Base-by-base conservation (phyloP, 2,329 filamentous ascomycete genomes). In the Trichoderma afroharzianum region DNA sequence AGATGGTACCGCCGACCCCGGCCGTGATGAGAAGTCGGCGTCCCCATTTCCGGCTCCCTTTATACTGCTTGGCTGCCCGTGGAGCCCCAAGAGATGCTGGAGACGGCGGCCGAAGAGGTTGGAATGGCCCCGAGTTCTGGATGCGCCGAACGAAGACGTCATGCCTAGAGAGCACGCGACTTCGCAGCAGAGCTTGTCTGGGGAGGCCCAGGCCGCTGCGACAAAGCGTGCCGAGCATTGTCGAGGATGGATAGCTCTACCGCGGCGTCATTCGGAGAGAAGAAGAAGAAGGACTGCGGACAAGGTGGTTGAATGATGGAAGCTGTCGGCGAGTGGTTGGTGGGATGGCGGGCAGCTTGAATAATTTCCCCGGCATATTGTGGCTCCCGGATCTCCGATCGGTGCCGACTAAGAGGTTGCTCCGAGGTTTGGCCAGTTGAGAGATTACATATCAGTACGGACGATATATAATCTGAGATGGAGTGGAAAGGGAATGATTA, bases 21-120 rank as follows among this genome's bases (percentile, higher is more conserved):
- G 89, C 86, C 58, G 92, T 76, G 73, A 92, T 86, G 66, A 92
- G 79, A 2, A 97, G 80, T 57, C 94, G 89, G 39, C 93, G 92
- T n/a, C 88, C 85, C 92, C 92, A 97, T 87, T 88, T 92, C 68
- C 91, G 87, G 26, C 89, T 87, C 39, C 89, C 88, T 18, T 85
- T 87, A 79, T 93, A 97, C 72, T 91, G 87, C 79, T 92, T 94
- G 12, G 93, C 90, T 9, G 88, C 85, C 24, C 84, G 85, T 0
- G 94, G 91, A 69, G 88, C 90, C 66, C 94, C 94, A 33, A 98
- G 87, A 47, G 93, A 92, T 72, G 87, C 88, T 6, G 95, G 95
- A 5, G 93, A 90, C 0, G 94, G 94, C 6, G 95, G 95, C 0
- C 88, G 86, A 76, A 94, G 88, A 15, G 90, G 88, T 74, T 90